These are phyloP conservation scores for Ophidiomyces ophidiicola DNA, from an alignment of 2,329 filamentous ascomycete species.

Conservation along the genomic window DNA sequence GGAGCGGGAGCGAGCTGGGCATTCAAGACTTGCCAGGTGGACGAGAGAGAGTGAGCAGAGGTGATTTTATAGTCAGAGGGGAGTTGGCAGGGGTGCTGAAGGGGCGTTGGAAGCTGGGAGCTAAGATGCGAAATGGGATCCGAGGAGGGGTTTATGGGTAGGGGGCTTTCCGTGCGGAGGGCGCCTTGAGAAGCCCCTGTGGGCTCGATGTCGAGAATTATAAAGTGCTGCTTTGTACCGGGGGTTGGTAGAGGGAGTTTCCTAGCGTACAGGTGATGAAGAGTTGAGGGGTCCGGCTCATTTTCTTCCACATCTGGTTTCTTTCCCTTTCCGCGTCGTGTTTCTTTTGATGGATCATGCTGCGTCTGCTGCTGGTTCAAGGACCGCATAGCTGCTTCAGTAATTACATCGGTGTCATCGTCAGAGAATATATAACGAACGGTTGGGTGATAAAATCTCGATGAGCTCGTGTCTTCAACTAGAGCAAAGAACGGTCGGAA, in stretches of 20 bases:
- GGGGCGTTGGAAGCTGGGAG: constrained; percentile 59
- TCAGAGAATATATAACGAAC: constrained; percentile 90
- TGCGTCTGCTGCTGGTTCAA: constrained; percentile 30
- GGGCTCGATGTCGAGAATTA: constrained; percentile 44
- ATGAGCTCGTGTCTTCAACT: constrained; percentile 60
- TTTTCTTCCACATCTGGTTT: constrained; percentile 2
- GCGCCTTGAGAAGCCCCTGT: constrained; percentile 9
- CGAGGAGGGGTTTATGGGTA: neutral
- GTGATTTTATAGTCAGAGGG: constrained; percentile 41
- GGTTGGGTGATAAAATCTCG: constrained; percentile 67
- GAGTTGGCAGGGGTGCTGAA: constrained; percentile 21
- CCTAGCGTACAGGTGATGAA: constrained; percentile 2
- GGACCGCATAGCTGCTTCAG: constrained; percentile 48
- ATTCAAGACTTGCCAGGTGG: constrained; percentile 57
- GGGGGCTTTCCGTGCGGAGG: constrained; percentile 25
- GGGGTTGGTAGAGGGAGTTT: constrained; percentile 35
- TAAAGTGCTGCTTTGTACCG: constrained; percentile 42
- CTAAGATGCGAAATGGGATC: constrained; percentile 26
- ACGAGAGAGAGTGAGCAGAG: constrained; percentile 58
- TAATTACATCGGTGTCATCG: constrained; percentile 69
- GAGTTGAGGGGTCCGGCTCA: neutral
- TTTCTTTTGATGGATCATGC: neutral
- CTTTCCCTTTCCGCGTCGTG: constrained; percentile 4
- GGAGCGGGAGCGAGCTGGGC: constrained; percentile 47
- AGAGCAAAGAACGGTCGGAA: constrained; percentile 80